phyloP scores from a whole-genome alignment of 1,284 basidiomycete genomes.

The Heterobasidion occidentale region DNA sequence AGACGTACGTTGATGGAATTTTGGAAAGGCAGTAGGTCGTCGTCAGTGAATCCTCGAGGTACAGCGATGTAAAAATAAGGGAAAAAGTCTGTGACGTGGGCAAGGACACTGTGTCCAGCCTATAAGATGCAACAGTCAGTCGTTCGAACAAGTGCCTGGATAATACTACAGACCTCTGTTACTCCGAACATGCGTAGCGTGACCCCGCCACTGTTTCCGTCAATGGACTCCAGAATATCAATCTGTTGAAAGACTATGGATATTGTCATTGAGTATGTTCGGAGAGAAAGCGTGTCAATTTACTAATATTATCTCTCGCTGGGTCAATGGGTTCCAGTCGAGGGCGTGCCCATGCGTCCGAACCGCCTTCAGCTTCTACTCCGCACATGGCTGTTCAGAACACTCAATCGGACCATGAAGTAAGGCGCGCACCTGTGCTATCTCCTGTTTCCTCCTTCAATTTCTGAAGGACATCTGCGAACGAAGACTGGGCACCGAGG shows the following conservation, averaged over 20 bases:
- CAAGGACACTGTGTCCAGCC: slow-evolving; percentile 83
- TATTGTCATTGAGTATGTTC: neutral
- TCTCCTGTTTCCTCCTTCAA: slow-evolving; percentile 62
- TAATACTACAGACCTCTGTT: slow-evolving; percentile 49
- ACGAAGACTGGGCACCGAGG: slow-evolving; percentile 36
- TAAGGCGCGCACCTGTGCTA: slow-evolving; percentile 29
- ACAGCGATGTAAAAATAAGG: slow-evolving; percentile 90
- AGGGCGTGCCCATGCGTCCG: slow-evolving; percentile 76
- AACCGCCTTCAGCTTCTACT: slow-evolving; percentile 64
- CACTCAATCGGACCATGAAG: neutral
- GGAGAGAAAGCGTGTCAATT: neutral
- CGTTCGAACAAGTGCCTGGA: neutral
- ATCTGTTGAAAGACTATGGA: slow-evolving; percentile 85
- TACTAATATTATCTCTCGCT: slow-evolving; percentile 56
- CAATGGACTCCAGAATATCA: slow-evolving; percentile 75
- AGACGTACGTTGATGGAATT: slow-evolving; percentile 71
- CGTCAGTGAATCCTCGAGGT: slow-evolving; percentile 72
- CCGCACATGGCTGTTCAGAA: neutral
- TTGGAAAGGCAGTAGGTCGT: slow-evolving; percentile 60
- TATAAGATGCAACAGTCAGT: slow-evolving; percentile 19
- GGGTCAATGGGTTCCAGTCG: slow-evolving; percentile 46
- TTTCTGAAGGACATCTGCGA: slow-evolving; percentile 71
- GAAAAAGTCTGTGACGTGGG: slow-evolving; percentile 71
- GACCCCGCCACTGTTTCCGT: slow-evolving; percentile 34
- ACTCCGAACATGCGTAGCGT: slow-evolving; percentile 82